Base-by-base conservation (phyloP, 140 eudicot genomes). In the Stevia rebaudiana region DNA sequence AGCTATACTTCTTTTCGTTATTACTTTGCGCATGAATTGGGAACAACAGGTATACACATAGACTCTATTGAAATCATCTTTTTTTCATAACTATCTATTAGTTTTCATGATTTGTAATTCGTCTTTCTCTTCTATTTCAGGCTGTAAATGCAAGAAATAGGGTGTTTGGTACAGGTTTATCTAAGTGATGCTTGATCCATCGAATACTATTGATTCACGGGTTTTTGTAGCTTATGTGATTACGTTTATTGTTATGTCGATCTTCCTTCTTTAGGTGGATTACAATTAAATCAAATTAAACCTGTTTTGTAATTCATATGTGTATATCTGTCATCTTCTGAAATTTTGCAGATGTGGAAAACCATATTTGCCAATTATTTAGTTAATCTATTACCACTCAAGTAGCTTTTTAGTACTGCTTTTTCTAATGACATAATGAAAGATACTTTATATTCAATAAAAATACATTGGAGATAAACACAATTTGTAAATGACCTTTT, bases 11-110 rank as follows among this genome's bases (percentile, higher is more conserved):
- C 67, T 76, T 18, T 49, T 76, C 28, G 69, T 67, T 52, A 54
- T 80, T 47, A 76, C 69, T 17, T 30, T 63, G 50, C 56, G 74
- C 52, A 80, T 64, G 15, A 62, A 76, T 39, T 72, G 85, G 85
- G 76, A 71, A 19, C 61, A 66, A 39, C 66, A 71, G 46, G 85
- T 71, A 76, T 22, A 21, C 33, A 10, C 8, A 37, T 36, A 50
- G 22, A 12, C 10, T 19, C 36, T 49, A 0, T 65, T 17, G 31
- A 5, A 18, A 64, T 49, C 11, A 23, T 5, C 3, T 50, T 19
- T 50, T 16, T 44, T 4, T 16, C 10, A 24, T 4, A 0, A 5
- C 10, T 15, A 5, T 28, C 11, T n/a, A 1, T 25, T 2, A 7
- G 5, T 54, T 25, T 54, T 54, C 28, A 5, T 54, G 28, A 10